Evolutionary conservation across 768 basidiomycete genomes (phyloP).

Genomic region (Xerocomus brunneocitrinus): DNA sequence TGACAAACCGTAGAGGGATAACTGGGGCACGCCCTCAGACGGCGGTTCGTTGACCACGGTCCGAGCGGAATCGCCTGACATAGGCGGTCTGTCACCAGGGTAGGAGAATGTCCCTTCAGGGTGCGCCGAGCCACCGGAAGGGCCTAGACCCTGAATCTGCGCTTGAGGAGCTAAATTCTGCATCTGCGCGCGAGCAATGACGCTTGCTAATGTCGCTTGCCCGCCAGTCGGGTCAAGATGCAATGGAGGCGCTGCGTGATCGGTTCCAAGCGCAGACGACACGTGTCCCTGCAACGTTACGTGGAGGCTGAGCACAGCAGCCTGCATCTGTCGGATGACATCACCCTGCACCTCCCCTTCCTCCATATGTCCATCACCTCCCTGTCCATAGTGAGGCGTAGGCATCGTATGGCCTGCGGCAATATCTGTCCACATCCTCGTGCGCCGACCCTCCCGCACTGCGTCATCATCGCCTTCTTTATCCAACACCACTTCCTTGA

Average conservation of each 20-base stretch:
- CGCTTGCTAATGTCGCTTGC: constrained; percentile 66
- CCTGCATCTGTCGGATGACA: constrained; percentile 47
- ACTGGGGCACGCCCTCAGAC: constrained; percentile 30
- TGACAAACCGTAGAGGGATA: constrained; percentile 68
- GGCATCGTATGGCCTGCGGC: constrained; percentile 33
- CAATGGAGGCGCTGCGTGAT: constrained; percentile 27
- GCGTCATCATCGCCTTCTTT: constrained; percentile 35
- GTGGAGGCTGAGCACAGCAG: constrained; percentile 51
- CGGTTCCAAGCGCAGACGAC: constrained; percentile 47
- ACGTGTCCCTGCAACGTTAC: constrained; percentile 54
- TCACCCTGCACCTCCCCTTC: constrained; percentile 57
- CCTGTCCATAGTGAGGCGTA: constrained; percentile 9
- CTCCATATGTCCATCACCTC: constrained; percentile 36
- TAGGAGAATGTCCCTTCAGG: constrained; percentile 11
- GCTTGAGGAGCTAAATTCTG: constrained; percentile 35
- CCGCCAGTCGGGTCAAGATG: constrained; percentile 46
- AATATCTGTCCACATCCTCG: constrained; percentile 62
- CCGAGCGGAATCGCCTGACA: constrained; percentile 5
- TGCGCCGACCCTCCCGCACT: constrained; percentile 54
- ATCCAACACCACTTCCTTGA: constrained; percentile 54
- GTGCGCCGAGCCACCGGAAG: not conserved
- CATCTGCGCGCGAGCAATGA: constrained; percentile 66
- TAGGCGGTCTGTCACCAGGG: constrained; percentile 1
- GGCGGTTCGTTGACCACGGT: constrained; percentile 8
- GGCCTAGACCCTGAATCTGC: constrained; percentile 8